Conservation (phyloP, 1,139 yeast species). For the Blastobotrys buckinghamii region DNA sequence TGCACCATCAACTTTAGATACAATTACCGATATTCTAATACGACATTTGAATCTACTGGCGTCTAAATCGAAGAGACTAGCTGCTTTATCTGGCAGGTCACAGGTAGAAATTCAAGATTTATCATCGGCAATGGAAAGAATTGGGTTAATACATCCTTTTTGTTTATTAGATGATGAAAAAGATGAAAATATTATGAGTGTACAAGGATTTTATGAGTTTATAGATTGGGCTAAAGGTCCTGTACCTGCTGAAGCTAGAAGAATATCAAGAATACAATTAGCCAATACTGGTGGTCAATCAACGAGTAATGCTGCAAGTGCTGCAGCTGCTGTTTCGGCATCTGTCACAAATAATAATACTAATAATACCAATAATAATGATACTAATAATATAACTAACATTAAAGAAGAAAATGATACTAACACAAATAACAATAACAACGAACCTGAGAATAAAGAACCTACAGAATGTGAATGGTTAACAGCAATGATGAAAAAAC, state of each 20-base stretch:
- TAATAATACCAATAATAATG: neutral
- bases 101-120: slow-evolving; percentile 51
- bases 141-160: slow-evolving; percentile 50
- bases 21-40: slow-evolving; percentile 56
- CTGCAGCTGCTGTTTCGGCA: slow-evolving; percentile 8
- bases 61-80: slow-evolving; percentile 37
- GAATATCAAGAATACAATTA: slow-evolving; percentile 35
- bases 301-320: slow-evolving; percentile 11
- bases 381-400: neutral
- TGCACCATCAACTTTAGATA: slow-evolving; percentile 54
- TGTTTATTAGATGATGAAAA: slow-evolving; percentile 35
- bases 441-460: slow-evolving; percentile 22
- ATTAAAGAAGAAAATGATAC: neutral
- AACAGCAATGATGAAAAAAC: slow-evolving; percentile 30
- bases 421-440: slow-evolving; percentile 1
- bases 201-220: slow-evolving; percentile 40
- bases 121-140: slow-evolving; percentile 51
- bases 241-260: slow-evolving; percentile 37
- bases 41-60: slow-evolving; percentile 48
- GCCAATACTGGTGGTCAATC: slow-evolving; percentile 22
- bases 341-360: slow-evolving; percentile 3
- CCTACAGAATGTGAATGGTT: slow-evolving; percentile 30
- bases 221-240: slow-evolving; percentile 46
- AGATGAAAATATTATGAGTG: slow-evolving; percentile 28
- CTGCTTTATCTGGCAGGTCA: slow-evolving; percentile 38